Conservation (phyloP, 768 basidiomycete genomes). For the Boletus pseudopeckii region DNA sequence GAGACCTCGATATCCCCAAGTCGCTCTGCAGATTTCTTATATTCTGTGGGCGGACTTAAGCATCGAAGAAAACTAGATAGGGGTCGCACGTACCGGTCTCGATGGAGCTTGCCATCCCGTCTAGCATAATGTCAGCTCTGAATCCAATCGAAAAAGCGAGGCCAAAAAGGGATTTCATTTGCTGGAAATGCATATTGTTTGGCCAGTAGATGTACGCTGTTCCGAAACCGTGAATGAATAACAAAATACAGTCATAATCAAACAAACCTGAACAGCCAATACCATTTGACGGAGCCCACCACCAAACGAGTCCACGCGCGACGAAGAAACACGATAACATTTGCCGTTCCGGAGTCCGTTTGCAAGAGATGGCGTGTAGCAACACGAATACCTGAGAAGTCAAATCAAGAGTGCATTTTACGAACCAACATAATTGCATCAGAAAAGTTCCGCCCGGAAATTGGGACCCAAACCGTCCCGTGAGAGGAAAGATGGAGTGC, state of each 20-base stretch:
- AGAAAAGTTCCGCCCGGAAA: slow-evolving; percentile 37
- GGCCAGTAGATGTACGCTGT: slow-evolving; percentile 43
- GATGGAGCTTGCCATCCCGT: slow-evolving; percentile 34
- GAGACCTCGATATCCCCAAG: slow-evolving; percentile 32
- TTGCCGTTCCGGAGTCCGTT: slow-evolving; percentile 27
- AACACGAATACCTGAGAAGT: slow-evolving; percentile 25
- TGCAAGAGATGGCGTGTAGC: slow-evolving; percentile 14
- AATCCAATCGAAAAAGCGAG: slow-evolving; percentile 37
- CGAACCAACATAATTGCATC: slow-evolving; percentile 18
- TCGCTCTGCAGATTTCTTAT: slow-evolving; percentile 25
- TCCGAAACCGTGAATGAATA: not conserved
- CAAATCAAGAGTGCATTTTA: slow-evolving; percentile 26
- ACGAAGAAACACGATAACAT: slow-evolving; percentile 28
- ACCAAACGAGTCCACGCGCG: slow-evolving; percentile 29
- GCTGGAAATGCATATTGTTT: slow-evolving; percentile 34
- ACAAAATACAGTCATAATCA: not conserved
- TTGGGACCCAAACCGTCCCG: slow-evolving; percentile 28
- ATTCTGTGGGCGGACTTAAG: slow-evolving; percentile 32
- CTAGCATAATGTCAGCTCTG: slow-evolving; percentile 35
- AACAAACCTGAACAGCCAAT: slow-evolving; percentile 36
- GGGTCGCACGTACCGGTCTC: slow-evolving; percentile 25
- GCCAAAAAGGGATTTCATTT: slow-evolving; percentile 37
- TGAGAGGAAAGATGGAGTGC: slow-evolving; percentile 14
- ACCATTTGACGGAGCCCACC: slow-evolving; percentile 34
- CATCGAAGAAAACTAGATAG: not conserved